Percentiles rank a stretch among this genome's conserved stretches.
Evolutionary conservation across 208 protist genomes (phyloP).

Genomic region (Leishmania aethiopica): DNA sequence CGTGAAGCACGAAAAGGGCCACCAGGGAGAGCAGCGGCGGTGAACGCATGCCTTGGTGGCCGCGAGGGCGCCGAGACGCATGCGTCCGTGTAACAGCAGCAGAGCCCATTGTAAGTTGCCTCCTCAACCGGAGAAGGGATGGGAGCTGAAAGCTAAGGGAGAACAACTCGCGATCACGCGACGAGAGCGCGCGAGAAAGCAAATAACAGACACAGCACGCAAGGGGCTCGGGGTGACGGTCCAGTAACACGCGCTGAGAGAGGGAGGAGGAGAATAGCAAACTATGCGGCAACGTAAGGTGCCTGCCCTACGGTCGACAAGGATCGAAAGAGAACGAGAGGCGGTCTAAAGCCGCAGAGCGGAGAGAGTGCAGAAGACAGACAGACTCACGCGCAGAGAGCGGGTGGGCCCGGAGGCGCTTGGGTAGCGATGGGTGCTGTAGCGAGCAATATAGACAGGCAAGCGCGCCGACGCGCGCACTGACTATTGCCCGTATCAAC

Average conservation of each 20-base stretch:
- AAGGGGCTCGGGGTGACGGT: neutral
- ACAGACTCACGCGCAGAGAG: neutral
- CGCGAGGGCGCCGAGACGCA: neutral
- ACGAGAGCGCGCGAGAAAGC: neutral
- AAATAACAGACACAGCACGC: neutral
- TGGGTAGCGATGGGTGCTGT: neutral
- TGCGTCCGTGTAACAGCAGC: neutral
- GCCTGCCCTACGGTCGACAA: neutral
- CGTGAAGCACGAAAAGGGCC: neutral
- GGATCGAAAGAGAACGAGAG: neutral
- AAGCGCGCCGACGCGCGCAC: neutral
- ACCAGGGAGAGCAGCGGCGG: neutral
- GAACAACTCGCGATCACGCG: neutral
- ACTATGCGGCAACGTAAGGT: neutral
- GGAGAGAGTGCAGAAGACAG: neutral
- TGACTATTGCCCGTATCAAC: neutral
- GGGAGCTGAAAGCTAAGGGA: neutral
- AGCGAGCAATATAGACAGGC: neutral
- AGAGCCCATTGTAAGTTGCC: neutral
- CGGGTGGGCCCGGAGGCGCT: neutral
- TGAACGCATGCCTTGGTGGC: neutral
- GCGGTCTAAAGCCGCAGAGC: neutral
- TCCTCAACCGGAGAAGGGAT: neutral
- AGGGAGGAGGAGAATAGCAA: neutral
- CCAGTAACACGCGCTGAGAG: neutral